A percentile compares a stretch with the other conserved stretches of the same genome.
Evolutionary conservation across 306 rosid genomes (phyloP).

Genomic region (Malus orientalis): DNA sequence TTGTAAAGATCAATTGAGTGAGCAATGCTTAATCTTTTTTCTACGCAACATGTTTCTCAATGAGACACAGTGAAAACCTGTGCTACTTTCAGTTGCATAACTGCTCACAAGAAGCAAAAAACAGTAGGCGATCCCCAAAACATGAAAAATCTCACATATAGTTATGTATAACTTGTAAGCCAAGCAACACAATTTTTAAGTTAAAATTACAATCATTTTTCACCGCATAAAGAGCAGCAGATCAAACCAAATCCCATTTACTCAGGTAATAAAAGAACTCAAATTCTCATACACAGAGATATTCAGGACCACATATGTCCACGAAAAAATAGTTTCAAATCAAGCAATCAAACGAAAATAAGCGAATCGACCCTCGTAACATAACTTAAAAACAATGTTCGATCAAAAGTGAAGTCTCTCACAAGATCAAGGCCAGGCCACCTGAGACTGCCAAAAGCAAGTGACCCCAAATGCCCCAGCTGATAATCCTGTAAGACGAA

Average conservation of each 20-base stretch:
- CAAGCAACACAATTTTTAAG: neutral
- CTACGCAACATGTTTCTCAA: too few species aligned
- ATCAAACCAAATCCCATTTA: slow-evolving; percentile 16
- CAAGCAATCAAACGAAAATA: slow-evolving; percentile 36
- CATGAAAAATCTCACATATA: neutral
- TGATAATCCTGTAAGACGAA: slow-evolving; percentile 41
- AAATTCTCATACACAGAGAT: slow-evolving; percentile 40
- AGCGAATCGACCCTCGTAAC: slow-evolving; percentile 31
- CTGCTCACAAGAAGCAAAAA: too few species aligned
- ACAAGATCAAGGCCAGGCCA: slow-evolving; percentile 43
- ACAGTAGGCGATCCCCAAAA: neutral
- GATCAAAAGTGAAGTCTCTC: slow-evolving; percentile 18
- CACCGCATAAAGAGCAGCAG: neutral
- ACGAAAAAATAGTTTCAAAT: slow-evolving; percentile 49
- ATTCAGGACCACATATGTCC: slow-evolving; percentile 56
- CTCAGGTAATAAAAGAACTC: slow-evolving; percentile 13
- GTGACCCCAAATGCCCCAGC: slow-evolving; percentile 46
- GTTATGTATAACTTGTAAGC: neutral
- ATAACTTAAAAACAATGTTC: slow-evolving; percentile 21
- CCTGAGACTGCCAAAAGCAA: slow-evolving; percentile 51
- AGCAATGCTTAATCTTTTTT: too few species aligned
- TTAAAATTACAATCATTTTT: neutral
- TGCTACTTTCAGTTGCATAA: too few species aligned
- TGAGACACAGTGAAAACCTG: too few species aligned
- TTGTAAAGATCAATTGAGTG: too few species aligned